Base-by-base conservation (phyloP, 768 basidiomycete genomes). In the Termitomyces sp. region DNA sequence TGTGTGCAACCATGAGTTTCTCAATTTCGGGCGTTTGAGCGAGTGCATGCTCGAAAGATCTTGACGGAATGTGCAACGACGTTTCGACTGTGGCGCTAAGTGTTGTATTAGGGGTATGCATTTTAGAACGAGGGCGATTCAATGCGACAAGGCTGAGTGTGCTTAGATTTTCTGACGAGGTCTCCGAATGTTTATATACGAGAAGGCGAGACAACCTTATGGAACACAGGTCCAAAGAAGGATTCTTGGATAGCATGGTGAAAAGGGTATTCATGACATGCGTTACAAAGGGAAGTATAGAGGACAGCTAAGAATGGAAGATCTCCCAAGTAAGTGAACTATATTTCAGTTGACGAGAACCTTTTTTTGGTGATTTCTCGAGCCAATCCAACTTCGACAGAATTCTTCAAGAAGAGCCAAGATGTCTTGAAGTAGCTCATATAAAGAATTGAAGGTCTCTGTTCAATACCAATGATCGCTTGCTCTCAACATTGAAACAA, bases 1-100 rank as follows among this genome's bases (percentile, higher is more conserved):
- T 18, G 16, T 58, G 51, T 41, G 22, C 26, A 18, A 43, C 36
- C 58, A 59, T 59, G 40, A 59, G 53, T 41, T 41, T 32, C 45
- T 59, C 53, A 16, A 51, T 59, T 30, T 53, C 52, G 14, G 24
- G 36, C 18, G 30, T 53, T 33, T 14, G 52, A n/a, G 57, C 45
- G 26, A 52, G 57, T 11, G 57, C 57, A 35, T 53, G 52, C 26
- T 51, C 57, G 38, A 47, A 58, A 30, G 57, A 52, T 47, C 24
- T 53, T 44, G 57, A 58, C 2, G 57, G 57, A 6, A n/a, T 53
- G 3, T 52, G 52, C 2, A 36, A 46, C 14, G 45, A 47, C n/a
- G 51, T 32, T 40, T 47, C 26, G 5, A 40, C 13, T 16, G 52
- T 2, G 20, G 51, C 7, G 22, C 36, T 4, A 20, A 35, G 10